These are phyloP conservation scores for Citrus medica DNA, from an alignment of 345 rosid genomes.

Conservation along the genomic window DNA sequence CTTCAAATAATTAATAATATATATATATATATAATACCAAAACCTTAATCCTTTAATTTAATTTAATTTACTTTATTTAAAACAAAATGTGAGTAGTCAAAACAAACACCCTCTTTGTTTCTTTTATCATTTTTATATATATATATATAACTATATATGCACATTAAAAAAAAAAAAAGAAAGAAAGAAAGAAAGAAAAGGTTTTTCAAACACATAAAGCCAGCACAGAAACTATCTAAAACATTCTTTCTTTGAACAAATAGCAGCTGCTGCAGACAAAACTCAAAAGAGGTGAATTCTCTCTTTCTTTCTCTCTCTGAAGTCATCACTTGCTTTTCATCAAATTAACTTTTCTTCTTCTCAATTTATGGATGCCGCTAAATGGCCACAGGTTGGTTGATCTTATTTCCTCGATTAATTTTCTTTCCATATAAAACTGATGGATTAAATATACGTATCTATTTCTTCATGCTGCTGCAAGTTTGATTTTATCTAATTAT, in stretches of 20 bases:
- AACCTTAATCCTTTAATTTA: neutral
- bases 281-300: constrained; percentile 39
- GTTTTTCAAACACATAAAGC: constrained; percentile 42
- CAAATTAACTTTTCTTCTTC: constrained; percentile 29
- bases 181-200: no score
- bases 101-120: constrained; percentile 21
- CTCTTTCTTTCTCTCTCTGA: constrained; percentile 31
- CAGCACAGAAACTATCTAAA: constrained; percentile 38
- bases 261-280: constrained; percentile 37
- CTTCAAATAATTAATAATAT: constrained; percentile 9
- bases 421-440: neutral
- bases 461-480: constrained; percentile 17
- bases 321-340: constrained; percentile 42
- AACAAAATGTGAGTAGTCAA: constrained; percentile 30
- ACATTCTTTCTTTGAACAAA: constrained; percentile 49
- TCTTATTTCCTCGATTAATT: neutral
- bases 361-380: constrained; percentile 46
- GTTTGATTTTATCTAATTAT: constrained; percentile 9
- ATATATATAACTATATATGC: no score
- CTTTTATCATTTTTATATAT: constrained; percentile 5
- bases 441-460: neutral
- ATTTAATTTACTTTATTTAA: neutral
- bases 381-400: constrained; percentile 45
- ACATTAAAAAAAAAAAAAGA: no score
- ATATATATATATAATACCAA: no score